Conservation (phyloP, 805 yeast species). For the Nakazawaea siamensis region DNA sequence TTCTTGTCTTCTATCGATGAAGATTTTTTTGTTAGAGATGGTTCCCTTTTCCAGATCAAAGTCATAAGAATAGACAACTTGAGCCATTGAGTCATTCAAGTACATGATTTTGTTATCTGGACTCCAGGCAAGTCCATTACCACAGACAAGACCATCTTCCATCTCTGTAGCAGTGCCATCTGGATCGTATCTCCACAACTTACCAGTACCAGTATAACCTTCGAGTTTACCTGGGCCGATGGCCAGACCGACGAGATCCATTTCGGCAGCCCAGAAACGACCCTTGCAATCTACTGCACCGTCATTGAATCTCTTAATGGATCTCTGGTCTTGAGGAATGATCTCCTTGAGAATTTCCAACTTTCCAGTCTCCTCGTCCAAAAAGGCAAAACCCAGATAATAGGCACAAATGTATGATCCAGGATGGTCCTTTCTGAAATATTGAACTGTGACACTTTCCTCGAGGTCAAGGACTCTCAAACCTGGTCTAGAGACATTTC, state of each 20-base stretch:
- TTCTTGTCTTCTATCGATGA: constrained; percentile 10
- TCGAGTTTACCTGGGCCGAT: constrained; percentile 18
- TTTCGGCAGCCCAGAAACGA: constrained; percentile 40
- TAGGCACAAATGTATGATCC: constrained; percentile 23
- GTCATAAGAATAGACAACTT: constrained; percentile 12
- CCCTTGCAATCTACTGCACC: constrained; percentile 27
- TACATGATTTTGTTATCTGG: constrained; percentile 14
- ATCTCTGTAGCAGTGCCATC: constrained; percentile 20
- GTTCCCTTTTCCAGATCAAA: constrained; percentile 12
- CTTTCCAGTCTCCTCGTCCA: constrained; percentile 25
- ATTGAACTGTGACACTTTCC: constrained; percentile 23
- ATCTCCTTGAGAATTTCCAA: constrained; percentile 21
- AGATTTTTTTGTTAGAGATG: constrained; percentile 11
- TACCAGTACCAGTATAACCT: constrained; percentile 17
- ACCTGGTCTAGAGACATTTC: constrained; percentile 16
- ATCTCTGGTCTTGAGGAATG: constrained; percentile 19
- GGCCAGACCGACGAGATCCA: constrained; percentile 19
- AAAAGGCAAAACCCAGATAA: constrained; percentile 23
- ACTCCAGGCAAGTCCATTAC: constrained; percentile 16
- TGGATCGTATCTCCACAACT: constrained; percentile 26
- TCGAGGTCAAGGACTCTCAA: constrained; percentile 15
- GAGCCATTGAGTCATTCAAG: constrained; percentile 13
- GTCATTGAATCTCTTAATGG: constrained; percentile 15
- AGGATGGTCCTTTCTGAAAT: constrained; percentile 20
- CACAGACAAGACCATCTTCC: constrained; percentile 23